Evolutionary conservation across 441 rosid species (phyloP).

Genomic region (Brassica balearica): DNA sequence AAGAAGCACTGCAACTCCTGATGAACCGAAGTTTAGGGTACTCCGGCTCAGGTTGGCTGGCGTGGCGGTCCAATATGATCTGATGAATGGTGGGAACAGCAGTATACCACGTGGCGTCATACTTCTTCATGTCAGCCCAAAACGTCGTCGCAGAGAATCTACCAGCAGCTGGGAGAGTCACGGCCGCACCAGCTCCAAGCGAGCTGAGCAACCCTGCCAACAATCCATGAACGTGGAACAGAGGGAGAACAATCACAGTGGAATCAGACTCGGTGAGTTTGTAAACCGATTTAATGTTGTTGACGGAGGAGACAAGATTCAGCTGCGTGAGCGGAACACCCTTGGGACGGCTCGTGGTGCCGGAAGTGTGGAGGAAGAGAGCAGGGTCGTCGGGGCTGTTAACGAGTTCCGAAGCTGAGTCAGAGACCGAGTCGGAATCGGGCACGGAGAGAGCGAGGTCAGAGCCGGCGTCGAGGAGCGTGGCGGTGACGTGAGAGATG

Average conservation of each 20-base stretch:
- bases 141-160: constrained; percentile 85
- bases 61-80: constrained; percentile 78
- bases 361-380: constrained; percentile 85
- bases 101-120: constrained; percentile 90
- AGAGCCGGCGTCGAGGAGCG: constrained; percentile 48
- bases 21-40: constrained; percentile 85
- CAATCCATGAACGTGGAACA: constrained; percentile 78
- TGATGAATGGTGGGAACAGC: constrained; percentile 94
- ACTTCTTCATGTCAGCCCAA: constrained; percentile 73
- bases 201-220: constrained; percentile 83
- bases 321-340: constrained; percentile 88
- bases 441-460: constrained; percentile 54
- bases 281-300: constrained; percentile 73
- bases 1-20: constrained; percentile 86
- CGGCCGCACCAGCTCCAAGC: constrained; percentile 73
- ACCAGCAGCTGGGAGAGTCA: constrained; percentile 79
- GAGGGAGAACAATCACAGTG: constrained; percentile 76
- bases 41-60: constrained; percentile 55
- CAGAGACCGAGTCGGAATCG: constrained; percentile 36
- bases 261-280: constrained; percentile 75
- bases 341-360: constrained; percentile 92
- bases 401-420: constrained; percentile 34
- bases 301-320: constrained; percentile 70
- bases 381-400: constrained; percentile 73
- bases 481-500: constrained; percentile 62